Percentiles rank a stretch among this genome's conserved stretches.
phyloP scores from a whole-genome alignment of 345 rosid genomes.

The Pelargonium nanum region DNA sequence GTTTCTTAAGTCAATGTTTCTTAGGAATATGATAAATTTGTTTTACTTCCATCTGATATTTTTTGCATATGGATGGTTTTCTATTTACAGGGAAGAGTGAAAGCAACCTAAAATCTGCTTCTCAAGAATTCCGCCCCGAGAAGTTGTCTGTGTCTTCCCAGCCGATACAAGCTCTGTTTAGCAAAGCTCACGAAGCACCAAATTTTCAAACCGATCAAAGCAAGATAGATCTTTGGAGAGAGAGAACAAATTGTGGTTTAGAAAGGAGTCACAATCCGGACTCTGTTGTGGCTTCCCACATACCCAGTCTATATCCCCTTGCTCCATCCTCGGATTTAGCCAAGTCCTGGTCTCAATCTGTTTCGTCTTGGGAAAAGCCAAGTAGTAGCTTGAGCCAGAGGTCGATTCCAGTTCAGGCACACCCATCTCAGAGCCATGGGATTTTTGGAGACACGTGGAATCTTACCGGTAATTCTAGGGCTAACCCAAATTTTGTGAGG shows the following conservation, averaged over 20 bases:
- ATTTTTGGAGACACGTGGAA: slow-evolving; percentile 45
- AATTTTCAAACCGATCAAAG: slow-evolving; percentile 32
- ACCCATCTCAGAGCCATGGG: slow-evolving; percentile 41
- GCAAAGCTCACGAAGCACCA: slow-evolving; percentile 34
- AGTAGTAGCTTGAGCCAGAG: slow-evolving; percentile 43
- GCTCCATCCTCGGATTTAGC: slow-evolving; percentile 31
- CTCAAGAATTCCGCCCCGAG: slow-evolving; percentile 30
- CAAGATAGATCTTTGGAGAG: slow-evolving; percentile 32
- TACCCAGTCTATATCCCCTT: slow-evolving; percentile 28
- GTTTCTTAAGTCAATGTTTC: background rate
- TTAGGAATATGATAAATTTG: background rate
- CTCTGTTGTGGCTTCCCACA: slow-evolving; percentile 37
- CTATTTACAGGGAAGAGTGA: slow-evolving; percentile 39
- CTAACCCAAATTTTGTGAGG: slow-evolving; percentile 34
- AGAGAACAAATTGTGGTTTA: slow-evolving; percentile 29
- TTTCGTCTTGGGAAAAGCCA: slow-evolving; percentile 52
- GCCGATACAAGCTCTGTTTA: slow-evolving; percentile 30
- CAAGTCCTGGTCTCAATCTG: slow-evolving; percentile 45
- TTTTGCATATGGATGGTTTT: slow-evolving; percentile 10
- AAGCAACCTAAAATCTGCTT: slow-evolving; percentile 32
- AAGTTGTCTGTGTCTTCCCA: slow-evolving; percentile 36
- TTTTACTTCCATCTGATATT: slow-evolving; percentile 10
- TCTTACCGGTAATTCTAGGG: slow-evolving; percentile 27
- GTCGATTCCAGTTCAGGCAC: slow-evolving; percentile 40
- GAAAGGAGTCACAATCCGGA: slow-evolving; percentile 38